A percentile compares a stretch with the other conserved stretches of the same genome.
Evolutionary conservation across 2,329 filamentous ascomycete species (phyloP).

Genomic region (Ustilaginoidea virens): DNA sequence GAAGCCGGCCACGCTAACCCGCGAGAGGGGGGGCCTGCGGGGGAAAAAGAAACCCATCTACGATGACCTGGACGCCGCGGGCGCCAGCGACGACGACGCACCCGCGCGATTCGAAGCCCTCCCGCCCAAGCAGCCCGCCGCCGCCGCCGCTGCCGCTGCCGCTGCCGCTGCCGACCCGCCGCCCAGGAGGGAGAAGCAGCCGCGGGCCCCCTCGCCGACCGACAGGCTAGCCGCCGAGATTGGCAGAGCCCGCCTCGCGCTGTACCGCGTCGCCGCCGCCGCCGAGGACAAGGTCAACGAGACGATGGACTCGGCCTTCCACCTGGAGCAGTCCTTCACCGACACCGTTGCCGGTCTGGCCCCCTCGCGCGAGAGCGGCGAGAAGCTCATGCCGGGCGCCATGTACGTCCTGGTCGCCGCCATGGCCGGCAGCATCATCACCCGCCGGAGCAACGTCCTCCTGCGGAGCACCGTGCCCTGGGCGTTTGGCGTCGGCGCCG

Average conservation of each 20-base stretch:
- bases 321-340: slow-evolving; percentile 81
- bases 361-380: slow-evolving; percentile 69
- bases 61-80: slow-evolving; percentile 45
- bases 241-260: slow-evolving; percentile 60
- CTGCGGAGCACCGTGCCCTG: slow-evolving; percentile 64
- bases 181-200: slow-evolving; percentile 12
- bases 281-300: slow-evolving; percentile 75
- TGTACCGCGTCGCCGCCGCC: slow-evolving; percentile 59
- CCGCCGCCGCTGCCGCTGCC: too few species aligned
- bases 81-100: slow-evolving; percentile 10
- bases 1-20: too few species aligned
- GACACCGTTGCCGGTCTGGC: slow-evolving; percentile 78
- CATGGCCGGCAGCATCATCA: slow-evolving; percentile 88
- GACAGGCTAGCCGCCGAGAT: slow-evolving; percentile 79
- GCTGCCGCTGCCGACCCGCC: slow-evolving; percentile 17
- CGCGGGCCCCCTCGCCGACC: slow-evolving; percentile 58
- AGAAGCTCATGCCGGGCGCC: slow-evolving; percentile 75
- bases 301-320: slow-evolving; percentile 64
- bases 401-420: slow-evolving; percentile 88
- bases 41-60: slow-evolving; percentile 58
- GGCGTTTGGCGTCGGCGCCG: slow-evolving; percentile 66
- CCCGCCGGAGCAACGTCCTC: slow-evolving; percentile 73
- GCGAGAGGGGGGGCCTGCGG: too few species aligned
- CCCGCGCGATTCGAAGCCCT: slow-evolving; percentile 12
- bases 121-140: slow-evolving; percentile 14